Conservation (phyloP, 2,329 filamentous ascomycete species). For the Colletotrichum chlorophyti region DNA sequence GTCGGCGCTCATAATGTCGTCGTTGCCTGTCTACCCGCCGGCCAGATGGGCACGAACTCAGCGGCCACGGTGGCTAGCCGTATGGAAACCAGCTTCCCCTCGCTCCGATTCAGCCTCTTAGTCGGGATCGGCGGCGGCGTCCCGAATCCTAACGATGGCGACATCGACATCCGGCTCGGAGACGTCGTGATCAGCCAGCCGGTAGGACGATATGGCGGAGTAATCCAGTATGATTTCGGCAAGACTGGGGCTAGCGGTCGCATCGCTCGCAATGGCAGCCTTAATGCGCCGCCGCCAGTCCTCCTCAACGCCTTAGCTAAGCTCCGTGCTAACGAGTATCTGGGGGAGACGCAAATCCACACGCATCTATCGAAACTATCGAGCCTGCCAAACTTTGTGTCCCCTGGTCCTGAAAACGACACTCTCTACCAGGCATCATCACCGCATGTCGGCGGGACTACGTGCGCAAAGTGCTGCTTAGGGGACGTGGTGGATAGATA, state of each 20-base stretch:
- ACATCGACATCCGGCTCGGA: slow-evolving; percentile 27
- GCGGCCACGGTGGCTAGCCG: slow-evolving; percentile 31
- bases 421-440: slow-evolving; percentile 22
- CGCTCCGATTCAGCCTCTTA: slow-evolving; percentile 16
- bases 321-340: too few species aligned
- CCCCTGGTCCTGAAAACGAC: too few species aligned
- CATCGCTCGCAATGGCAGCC: slow-evolving; percentile 9
- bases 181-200: slow-evolving; percentile 29
- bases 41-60: slow-evolving; percentile 12
- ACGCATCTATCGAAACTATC: too few species aligned
- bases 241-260: not conserved
- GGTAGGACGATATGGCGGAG: not conserved
- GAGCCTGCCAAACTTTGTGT: too few species aligned
- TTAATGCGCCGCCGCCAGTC: slow-evolving; percentile 13
- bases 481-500: not conserved
- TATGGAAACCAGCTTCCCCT: slow-evolving; percentile 34
- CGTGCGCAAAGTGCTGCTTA: not conserved
- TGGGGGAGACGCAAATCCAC: slow-evolving; percentile 3
- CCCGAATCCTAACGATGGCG: slow-evolving; percentile 3
- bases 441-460: slow-evolving; percentile 2
- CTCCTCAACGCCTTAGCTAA: slow-evolving; percentile 21
- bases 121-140: slow-evolving; percentile 36
- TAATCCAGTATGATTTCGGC: slow-evolving; percentile 29
- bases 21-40: slow-evolving; percentile 26
- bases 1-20: slow-evolving; percentile 30